Conservation (phyloP, 1,139 yeast species). For the Blastobotrys indianensis region DNA sequence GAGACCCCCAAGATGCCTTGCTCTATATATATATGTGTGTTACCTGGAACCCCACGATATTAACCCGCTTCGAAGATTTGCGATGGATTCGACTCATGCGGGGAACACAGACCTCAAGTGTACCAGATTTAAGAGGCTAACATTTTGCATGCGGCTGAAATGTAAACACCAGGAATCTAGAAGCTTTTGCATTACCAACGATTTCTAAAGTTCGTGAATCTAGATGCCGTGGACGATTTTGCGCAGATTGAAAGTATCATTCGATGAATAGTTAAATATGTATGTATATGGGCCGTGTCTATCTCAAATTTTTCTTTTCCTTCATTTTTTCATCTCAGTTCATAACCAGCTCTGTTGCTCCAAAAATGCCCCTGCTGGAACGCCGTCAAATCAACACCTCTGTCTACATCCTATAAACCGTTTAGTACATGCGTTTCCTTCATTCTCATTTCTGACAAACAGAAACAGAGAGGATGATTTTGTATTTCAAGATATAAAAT, state of each 20-base stretch:
- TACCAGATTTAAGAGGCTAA: background rate
- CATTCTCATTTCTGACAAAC: background rate
- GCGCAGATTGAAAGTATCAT: too few relatives aligned
- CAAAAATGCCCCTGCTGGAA: background rate
- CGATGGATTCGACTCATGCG: background rate
- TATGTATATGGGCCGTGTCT: too few relatives aligned
- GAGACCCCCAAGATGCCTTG: too few relatives aligned
- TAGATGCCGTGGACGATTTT: too few relatives aligned
- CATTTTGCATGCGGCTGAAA: background rate
- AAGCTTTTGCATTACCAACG: too few relatives aligned
- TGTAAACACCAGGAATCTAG: background rate
- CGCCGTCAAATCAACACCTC: background rate
- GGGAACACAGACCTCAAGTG: background rate
- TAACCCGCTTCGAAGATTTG: background rate
- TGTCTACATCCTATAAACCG: slow-evolving; percentile 1
- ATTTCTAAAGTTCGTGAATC: too few relatives aligned
- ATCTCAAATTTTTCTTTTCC: too few relatives aligned
- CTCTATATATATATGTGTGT: too few relatives aligned
- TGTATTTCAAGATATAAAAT: background rate
- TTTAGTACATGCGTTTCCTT: background rate
- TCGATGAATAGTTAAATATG: too few relatives aligned
- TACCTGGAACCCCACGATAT: background rate
- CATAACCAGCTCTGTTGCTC: too few relatives aligned
- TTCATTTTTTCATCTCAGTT: too few relatives aligned
- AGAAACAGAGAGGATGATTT: background rate